Percentiles rank a stretch among this genome's conserved stretches.
Evolutionary conservation across 2,329 filamentous ascomycete species (phyloP).

Genomic region (Amphichorda felina): DNA sequence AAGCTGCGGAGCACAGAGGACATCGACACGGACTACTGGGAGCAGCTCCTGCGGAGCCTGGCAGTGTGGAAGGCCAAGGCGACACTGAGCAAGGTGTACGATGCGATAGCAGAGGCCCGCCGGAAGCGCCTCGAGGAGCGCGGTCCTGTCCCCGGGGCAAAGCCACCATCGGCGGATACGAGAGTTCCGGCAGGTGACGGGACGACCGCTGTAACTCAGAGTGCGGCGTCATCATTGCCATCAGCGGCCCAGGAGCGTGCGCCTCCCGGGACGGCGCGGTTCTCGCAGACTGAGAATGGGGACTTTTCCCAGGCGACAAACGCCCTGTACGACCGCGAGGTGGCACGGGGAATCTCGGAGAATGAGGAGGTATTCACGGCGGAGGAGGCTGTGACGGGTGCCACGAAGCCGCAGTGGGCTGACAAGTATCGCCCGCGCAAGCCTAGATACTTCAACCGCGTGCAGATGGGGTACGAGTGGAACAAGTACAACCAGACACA

Average conservation of each 20-base stretch:
- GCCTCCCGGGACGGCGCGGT: slow-evolving; percentile 51
- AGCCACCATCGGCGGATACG: not conserved
- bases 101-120: slow-evolving; percentile 60
- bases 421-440: slow-evolving; percentile 82
- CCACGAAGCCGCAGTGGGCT: slow-evolving; percentile 64
- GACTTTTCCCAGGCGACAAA: slow-evolving; percentile 82
- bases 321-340: slow-evolving; percentile 83
- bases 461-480: slow-evolving; percentile 99
- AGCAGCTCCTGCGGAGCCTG: slow-evolving; percentile 75
- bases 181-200: not conserved
- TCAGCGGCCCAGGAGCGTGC: not conserved
- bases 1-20: slow-evolving; percentile 84
- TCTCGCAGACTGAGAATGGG: slow-evolving; percentile 56
- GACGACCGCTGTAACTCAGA: too few relatives aligned
- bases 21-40: slow-evolving; percentile 97
- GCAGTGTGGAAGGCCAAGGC: slow-evolving; percentile 88
- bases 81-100: slow-evolving; percentile 66
- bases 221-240: not conserved
- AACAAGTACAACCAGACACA: slow-evolving; percentile 99
- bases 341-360: slow-evolving; percentile 80
- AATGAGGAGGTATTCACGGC: slow-evolving; percentile 93
- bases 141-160: slow-evolving; percentile 33
- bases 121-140: slow-evolving; percentile 53
- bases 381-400: slow-evolving; percentile 61
- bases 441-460: slow-evolving; percentile 92